These are phyloP conservation scores for Coemansia sp. DNA, from an alignment of 192 early-diverging fungal species.

Conservation along the genomic window DNA sequence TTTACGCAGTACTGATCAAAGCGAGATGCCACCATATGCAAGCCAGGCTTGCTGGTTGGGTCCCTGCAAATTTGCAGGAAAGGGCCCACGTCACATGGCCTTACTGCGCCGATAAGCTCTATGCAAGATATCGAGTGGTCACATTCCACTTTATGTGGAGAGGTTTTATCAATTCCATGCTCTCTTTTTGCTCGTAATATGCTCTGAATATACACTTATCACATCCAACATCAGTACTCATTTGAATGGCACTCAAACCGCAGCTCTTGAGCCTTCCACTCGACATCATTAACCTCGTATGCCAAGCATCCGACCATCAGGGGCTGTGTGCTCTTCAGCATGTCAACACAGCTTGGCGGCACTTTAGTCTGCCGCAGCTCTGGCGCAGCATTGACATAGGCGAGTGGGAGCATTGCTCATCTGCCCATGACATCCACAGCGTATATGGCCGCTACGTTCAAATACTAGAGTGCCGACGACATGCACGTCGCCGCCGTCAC, in stretches of 20 bases:
- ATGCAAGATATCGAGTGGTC: neutral
- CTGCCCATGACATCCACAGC: slow-evolving; percentile 13
- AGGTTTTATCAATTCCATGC: neutral
- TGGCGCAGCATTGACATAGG: slow-evolving; percentile 42
- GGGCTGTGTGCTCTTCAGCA: slow-evolving; percentile 22
- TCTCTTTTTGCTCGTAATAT: neutral
- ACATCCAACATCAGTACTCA: neutral
- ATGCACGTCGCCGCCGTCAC: slow-evolving; percentile 29
- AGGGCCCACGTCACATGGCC: slow-evolving; percentile 6
- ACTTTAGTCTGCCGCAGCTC: slow-evolving; percentile 27
- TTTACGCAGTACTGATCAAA: slow-evolving; percentile 42
- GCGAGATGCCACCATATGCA: neutral
- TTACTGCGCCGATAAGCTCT: neutral
- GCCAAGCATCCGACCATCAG: slow-evolving; percentile 18
- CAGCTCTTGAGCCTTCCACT: slow-evolving; percentile 12
- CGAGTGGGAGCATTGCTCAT: slow-evolving; percentile 34
- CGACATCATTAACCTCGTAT: slow-evolving; percentile 25
- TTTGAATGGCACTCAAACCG: neutral
- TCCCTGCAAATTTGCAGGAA: slow-evolving; percentile 5
- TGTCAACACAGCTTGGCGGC: slow-evolving; percentile 30
- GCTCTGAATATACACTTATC: neutral
- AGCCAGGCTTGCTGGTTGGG: neutral
- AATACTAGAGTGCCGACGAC: slow-evolving; percentile 27
- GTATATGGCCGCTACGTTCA: slow-evolving; percentile 21
- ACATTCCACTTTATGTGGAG: neutral